These are phyloP conservation scores for Cyberlindnera lachancei DNA, from an alignment of 805 yeast species.

Conservation along the genomic window DNA sequence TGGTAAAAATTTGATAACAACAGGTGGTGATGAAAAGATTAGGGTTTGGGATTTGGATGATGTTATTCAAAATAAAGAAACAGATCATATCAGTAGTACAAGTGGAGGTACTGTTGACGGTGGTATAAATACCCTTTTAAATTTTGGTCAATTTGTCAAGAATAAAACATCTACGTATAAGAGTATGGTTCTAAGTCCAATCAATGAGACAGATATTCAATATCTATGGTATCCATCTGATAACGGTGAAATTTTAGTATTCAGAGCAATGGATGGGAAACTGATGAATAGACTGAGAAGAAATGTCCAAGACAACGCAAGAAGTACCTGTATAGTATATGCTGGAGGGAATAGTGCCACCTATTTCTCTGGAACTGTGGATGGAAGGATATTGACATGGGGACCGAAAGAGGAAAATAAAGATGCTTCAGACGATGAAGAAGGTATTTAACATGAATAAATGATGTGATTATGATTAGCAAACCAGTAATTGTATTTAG, in stretches of 20 bases:
- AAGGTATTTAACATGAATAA: too few species aligned
- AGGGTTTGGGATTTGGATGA: constrained; percentile 69
- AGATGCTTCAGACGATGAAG: too few species aligned
- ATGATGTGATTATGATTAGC: too few species aligned
- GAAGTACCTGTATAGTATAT: constrained; percentile 44
- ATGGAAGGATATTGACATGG: constrained; percentile 62
- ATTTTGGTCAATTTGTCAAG: constrained; percentile 72
- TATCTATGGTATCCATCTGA: constrained; percentile 68
- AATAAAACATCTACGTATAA: constrained; percentile 38
- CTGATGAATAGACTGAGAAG: constrained; percentile 49
- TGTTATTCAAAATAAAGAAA: too few species aligned
- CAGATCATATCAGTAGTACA: too few species aligned
- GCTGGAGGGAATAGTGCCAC: constrained; percentile 37
- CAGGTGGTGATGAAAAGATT: constrained; percentile 77
- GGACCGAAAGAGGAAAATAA: constrained; percentile 26
- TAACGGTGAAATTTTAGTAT: constrained; percentile 60
- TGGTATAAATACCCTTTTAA: constrained; percentile 51
- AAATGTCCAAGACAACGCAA: constrained; percentile 33
- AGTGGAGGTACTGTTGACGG: too few species aligned
- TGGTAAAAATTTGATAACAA: constrained; percentile 56
- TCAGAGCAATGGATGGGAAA: constrained; percentile 53
- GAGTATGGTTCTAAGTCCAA: constrained; percentile 28
- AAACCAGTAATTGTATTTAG: too few species aligned
- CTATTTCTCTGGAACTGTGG: constrained; percentile 55
- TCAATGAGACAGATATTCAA: constrained; percentile 45